A percentile compares a stretch with the other conserved stretches of the same genome.
Evolutionary conservation across 2,329 filamentous ascomycete genomes (phyloP).

Genomic region (Fusarium pseudoanthophilum): DNA sequence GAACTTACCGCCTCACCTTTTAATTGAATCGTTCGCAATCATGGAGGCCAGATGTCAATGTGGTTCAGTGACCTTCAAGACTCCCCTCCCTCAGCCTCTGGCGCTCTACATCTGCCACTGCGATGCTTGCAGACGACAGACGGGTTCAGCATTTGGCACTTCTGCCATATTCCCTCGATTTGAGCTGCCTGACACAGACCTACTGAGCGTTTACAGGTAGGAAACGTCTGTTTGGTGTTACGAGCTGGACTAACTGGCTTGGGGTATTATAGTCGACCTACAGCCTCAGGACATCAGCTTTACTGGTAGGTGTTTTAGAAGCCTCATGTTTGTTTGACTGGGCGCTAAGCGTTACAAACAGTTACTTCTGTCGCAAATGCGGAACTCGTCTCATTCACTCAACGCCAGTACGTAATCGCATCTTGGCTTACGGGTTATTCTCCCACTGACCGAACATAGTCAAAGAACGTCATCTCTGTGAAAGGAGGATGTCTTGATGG

Average conservation of each 20-base stretch:
- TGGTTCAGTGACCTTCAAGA: slow-evolving; percentile 70
- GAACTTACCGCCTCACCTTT: background rate
- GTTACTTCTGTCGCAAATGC: slow-evolving; percentile 74
- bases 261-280: slow-evolving; percentile 60
- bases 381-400: slow-evolving; percentile 73
- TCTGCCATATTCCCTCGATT: slow-evolving; percentile 78
- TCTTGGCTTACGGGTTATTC: background rate
- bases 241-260: slow-evolving; percentile 3
- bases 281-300: slow-evolving; percentile 65
- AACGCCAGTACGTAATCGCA: slow-evolving; percentile 58
- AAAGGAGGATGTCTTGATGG: slow-evolving; percentile 75
- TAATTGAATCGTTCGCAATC: background rate
- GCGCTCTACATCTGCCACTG: slow-evolving; percentile 80
- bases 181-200: slow-evolving; percentile 59
- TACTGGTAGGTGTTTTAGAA: slow-evolving; percentile 60
- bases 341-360: slow-evolving; percentile 41
- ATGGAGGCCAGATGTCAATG: slow-evolving; percentile 75
- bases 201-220: slow-evolving; percentile 64
- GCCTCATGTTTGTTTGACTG: background rate
- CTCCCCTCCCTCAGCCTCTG: slow-evolving; percentile 67
- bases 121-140: slow-evolving; percentile 72
- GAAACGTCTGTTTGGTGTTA: background rate
- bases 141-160: slow-evolving; percentile 73
- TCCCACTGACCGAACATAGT: slow-evolving; percentile 48
- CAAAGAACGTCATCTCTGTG: slow-evolving; percentile 70